Evolutionary conservation across 306 rosid species (phyloP), one percentile per base, ranked within the genome.

Genomic region (Trichosanthes truncata): DNA sequence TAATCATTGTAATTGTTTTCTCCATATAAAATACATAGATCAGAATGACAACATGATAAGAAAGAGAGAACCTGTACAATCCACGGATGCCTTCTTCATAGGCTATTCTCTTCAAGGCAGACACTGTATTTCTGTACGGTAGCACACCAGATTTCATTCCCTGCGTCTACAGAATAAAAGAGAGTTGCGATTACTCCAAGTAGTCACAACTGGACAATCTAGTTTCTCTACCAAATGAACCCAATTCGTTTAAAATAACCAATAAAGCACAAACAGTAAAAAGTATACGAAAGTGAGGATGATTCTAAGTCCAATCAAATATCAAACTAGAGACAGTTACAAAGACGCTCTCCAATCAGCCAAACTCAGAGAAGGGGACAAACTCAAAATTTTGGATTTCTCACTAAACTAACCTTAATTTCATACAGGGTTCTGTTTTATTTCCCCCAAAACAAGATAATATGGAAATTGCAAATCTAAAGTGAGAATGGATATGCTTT

Each of bases 51-150:
- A 69, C 81, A 55, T 75, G 59, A 53, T 76, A 75, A 31, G 48
- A 31, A 79, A 71, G 33, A 87, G 87, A 75, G 33, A 79, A 93
- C 97, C 97, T 93, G 89, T 93, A 93, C 81, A 93, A 83, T 21
- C 94, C 97, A 78, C 96, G 90, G 67, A 93, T 91, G 84, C 97
- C 97, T 86, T 93, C 97, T 86, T 89, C 96, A n/a, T 74, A 91
- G 60, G 96, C 90, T 86, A 93, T 93, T 91, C 97, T 93, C 49
- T 88, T 88, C 88, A 93, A 85, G 51, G 97, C 97, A 80, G 93
- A 91, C 68, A 93, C 76, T 0, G 93, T 93, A 81, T 86, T 80
- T 84, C 86, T 87, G 61, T 93, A 93, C 31, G 93, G 97, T 38
- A 90, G 91, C 71, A 88, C 86, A 73, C 93, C 93, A 25, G 90